phyloP scores from a whole-genome alignment of 768 basidiomycete genomes.

The Lentinula boryana region DNA sequence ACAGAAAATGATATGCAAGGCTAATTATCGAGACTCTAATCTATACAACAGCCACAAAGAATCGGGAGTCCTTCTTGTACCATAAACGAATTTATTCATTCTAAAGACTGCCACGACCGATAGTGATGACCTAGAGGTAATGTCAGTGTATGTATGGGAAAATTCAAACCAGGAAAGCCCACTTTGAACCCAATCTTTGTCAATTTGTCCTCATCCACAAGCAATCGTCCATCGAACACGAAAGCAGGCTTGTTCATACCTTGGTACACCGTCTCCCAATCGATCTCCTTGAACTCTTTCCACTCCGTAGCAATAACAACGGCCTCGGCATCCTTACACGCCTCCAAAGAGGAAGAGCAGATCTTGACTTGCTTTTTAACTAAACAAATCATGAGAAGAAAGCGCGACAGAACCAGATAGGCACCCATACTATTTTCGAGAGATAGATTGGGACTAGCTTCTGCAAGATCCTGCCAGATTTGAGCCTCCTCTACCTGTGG shows the following conservation, averaged over 20 bases:
- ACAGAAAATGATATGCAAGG: not conserved
- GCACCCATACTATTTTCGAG: conserved; percentile 60
- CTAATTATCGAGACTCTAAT: not conserved
- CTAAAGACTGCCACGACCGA: conserved; percentile 2
- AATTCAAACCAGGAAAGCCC: conserved; percentile 11
- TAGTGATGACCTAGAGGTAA: not conserved
- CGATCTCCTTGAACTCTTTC: conserved; percentile 92
- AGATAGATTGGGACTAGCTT: conserved; percentile 58
- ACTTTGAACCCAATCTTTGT: conserved; percentile 89
- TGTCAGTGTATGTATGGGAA: not conserved
- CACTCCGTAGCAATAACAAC: conserved; percentile 96
- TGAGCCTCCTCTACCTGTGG: conserved; percentile 82
- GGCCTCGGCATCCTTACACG: conserved; percentile 85
- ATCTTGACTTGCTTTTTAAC: conserved; percentile 90
- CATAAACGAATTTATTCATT: not conserved
- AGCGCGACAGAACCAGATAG: not conserved
- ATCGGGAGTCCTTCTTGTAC: not conserved
- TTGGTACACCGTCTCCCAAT: conserved; percentile 83
- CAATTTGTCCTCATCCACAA: conserved; percentile 78
- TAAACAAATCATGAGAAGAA: conserved; percentile 19
- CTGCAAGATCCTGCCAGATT: conserved; percentile 78
- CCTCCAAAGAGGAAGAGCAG: conserved; percentile 71
- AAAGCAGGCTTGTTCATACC: conserved; percentile 98
- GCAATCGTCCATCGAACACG: conserved; percentile 88
- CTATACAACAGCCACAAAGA: not conserved